These are phyloP conservation scores for Termitomyces eurrhizus DNA, from an alignment of 768 basidiomycete species.

Conservation along the genomic window DNA sequence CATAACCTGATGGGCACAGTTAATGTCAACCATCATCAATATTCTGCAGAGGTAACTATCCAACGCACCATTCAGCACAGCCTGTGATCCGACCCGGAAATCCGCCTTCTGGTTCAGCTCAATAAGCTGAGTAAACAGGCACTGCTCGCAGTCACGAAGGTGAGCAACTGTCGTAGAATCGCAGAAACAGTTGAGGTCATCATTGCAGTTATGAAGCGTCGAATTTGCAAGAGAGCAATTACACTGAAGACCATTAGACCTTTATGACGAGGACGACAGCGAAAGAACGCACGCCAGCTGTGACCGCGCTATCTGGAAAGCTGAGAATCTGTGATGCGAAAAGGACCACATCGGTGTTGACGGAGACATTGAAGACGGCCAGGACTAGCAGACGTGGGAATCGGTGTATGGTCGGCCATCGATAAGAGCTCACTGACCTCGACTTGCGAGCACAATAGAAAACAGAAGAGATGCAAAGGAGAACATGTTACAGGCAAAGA, in stretches of 20 bases:
- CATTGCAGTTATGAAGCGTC: conserved; percentile 36
- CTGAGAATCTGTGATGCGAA: conserved; percentile 41
- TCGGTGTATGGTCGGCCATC: background rate
- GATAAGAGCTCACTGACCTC: conserved; percentile 38
- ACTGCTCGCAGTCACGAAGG: conserved; percentile 58
- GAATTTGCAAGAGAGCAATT: conserved; percentile 25
- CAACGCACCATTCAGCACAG: conserved; percentile 51
- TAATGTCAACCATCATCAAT: conserved; percentile 7
- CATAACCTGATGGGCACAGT: conserved; percentile 43
- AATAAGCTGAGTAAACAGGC: conserved; percentile 59
- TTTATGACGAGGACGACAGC: conserved; percentile 8
- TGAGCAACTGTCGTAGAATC: conserved; percentile 31
- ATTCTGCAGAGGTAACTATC: background rate
- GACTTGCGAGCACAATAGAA: conserved; percentile 48
- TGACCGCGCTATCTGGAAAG: conserved; percentile 30
- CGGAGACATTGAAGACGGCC: conserved; percentile 44
- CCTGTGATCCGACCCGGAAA: conserved; percentile 53
- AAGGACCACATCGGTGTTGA: conserved; percentile 33
- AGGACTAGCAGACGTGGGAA: conserved; percentile 23
- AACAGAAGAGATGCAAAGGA: conserved; percentile 30
- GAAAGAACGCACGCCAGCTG: conserved; percentile 23
- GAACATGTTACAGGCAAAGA: conserved; percentile 20
- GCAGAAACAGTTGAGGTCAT: conserved; percentile 56
- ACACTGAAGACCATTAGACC: conserved; percentile 30
- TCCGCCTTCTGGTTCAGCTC: conserved; percentile 44